These are phyloP conservation scores for Tillandsia fasciculata DNA, from an alignment of 176 grass and related monocot genomes.

Conservation along the genomic window DNA sequence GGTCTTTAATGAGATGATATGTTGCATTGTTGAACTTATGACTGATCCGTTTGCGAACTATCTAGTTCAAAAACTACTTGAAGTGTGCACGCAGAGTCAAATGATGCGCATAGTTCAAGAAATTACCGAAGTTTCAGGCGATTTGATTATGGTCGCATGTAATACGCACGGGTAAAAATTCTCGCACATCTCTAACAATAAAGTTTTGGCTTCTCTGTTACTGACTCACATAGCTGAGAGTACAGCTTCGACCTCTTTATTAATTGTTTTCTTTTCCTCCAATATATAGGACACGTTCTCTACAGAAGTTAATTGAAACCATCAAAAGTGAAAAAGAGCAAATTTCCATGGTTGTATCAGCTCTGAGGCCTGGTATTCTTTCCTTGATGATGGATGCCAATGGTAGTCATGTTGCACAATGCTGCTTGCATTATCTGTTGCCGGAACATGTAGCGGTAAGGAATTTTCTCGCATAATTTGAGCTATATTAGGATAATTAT, in stretches of 20 bases:
- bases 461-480: constrained; percentile 14
- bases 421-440: constrained; percentile 59
- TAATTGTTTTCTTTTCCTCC: not conserved
- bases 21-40: constrained; percentile 69
- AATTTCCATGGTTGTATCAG: constrained; percentile 43
- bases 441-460: constrained; percentile 50
- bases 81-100: constrained; percentile 46
- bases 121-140: constrained; percentile 46
- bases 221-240: too few relatives aligned
- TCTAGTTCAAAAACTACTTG: constrained; percentile 74
- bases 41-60: constrained; percentile 71
- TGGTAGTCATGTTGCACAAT: constrained; percentile 60
- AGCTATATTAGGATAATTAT: constrained; percentile 7
- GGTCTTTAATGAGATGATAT: constrained; percentile 52
- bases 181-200: not conserved
- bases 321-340: constrained; percentile 31
- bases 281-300: constrained; percentile 57
- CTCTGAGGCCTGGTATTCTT: constrained; percentile 42
- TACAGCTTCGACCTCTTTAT: not conserved
- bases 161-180: constrained; percentile 71
- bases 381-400: constrained; percentile 65
- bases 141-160: constrained; percentile 52
- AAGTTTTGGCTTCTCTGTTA: not conserved
- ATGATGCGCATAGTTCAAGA: constrained; percentile 43
- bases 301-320: constrained; percentile 87